Evolutionary conservation across 495 filamentous ascomycete species (phyloP).

Genomic region (Penicillium simplicissimum): DNA sequence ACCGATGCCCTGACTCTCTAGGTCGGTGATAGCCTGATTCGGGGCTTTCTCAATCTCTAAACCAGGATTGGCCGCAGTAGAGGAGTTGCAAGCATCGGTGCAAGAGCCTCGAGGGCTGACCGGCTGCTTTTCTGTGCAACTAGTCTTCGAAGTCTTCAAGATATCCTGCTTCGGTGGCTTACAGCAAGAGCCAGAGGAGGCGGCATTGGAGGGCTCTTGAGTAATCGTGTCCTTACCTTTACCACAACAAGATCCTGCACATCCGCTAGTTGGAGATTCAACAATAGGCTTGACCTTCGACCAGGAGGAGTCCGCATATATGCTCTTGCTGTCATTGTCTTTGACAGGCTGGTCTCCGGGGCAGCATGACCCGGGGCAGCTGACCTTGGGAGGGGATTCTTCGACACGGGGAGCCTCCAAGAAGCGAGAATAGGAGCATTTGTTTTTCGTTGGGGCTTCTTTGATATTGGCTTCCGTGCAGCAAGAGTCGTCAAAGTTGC

Average conservation of each 20-base stretch:
- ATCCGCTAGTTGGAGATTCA: slow-evolving; percentile 3
- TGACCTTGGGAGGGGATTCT: not conserved
- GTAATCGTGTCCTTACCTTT: slow-evolving; percentile 4
- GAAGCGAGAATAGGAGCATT: slow-evolving; percentile 1
- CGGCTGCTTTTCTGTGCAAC: slow-evolving; percentile 8
- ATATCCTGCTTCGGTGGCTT: slow-evolving; percentile 16
- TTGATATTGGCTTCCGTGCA: too few relatives aligned
- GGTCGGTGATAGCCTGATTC: slow-evolving; percentile 4
- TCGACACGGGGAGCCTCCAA: slow-evolving; percentile 1
- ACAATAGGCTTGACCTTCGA: slow-evolving; percentile 5
- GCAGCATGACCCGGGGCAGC: not conserved
- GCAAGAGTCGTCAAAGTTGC: not conserved
- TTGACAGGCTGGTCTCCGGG: not conserved
- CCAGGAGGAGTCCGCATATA: not conserved
- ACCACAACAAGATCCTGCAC: slow-evolving; percentile 9
- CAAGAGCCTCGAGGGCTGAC: slow-evolving; percentile 14
- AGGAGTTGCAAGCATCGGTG: slow-evolving; percentile 12
- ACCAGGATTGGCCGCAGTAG: slow-evolving; percentile 1
- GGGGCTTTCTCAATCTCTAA: slow-evolving; percentile 2
- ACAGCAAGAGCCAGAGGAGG: slow-evolving; percentile 12
- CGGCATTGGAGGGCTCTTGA: not conserved
- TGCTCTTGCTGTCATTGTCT: slow-evolving; percentile 5
- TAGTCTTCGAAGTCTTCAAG: slow-evolving; percentile 7
- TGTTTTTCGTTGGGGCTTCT: too few relatives aligned
- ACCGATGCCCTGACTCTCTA: slow-evolving; percentile 16